These are phyloP conservation scores for Echites panduratus DNA, from an alignment of 257 asterid genomes.

Conservation along the genomic window DNA sequence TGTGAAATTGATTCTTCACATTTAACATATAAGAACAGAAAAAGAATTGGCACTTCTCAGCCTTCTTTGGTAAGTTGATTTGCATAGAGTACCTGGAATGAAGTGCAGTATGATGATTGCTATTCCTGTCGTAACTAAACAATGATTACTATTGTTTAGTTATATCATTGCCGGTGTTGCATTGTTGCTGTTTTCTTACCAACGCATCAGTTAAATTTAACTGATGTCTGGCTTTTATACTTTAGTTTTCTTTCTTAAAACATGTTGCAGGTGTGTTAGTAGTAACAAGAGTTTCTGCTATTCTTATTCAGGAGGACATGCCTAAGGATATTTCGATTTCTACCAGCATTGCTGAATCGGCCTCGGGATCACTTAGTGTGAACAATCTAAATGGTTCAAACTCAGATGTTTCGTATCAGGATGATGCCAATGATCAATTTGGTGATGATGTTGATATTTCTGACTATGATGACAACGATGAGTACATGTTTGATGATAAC, in stretches of 20 bases:
- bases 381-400: constrained; percentile 27
- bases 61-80: background rate
- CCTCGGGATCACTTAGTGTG: constrained; percentile 27
- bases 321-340: constrained; percentile 24
- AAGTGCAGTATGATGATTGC: background rate
- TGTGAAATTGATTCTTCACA: background rate
- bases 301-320: constrained; percentile 28
- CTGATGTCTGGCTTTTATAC: background rate
- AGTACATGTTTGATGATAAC: constrained; percentile 18
- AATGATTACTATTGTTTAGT: no score
- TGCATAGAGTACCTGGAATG: background rate
- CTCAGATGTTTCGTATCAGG: constrained; percentile 33
- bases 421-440: constrained; percentile 29
- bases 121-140: no score
- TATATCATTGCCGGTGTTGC: background rate
- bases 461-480: constrained; percentile 22
- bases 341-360: constrained; percentile 24
- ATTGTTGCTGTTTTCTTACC: background rate
- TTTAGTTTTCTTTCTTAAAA: background rate
- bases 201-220: background rate
- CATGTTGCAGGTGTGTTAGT: background rate
- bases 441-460: constrained; percentile 19
- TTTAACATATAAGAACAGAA: background rate
- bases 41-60: background rate
- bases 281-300: background rate